Evolutionary conservation across 352 stramenopile genomes (phyloP), one percentile per base, ranked within the genome.

Genomic region (Phytophthora lateralis): DNA sequence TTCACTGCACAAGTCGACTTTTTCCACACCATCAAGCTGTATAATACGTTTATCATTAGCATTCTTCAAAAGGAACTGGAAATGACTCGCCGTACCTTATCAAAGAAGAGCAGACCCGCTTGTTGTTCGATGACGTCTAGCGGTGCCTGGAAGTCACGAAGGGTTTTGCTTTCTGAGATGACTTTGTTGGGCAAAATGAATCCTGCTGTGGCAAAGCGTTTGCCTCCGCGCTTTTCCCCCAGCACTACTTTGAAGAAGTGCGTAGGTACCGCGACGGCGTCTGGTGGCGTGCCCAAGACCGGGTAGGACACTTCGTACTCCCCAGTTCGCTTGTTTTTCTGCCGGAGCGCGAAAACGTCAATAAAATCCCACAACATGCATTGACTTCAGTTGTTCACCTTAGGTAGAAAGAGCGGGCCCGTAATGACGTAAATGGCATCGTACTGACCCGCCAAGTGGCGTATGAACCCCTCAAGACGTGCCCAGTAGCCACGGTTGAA

Each of bases 221-320:
- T 60, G 34, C 87, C 80, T 18, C 69, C 66, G 18, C 50, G 61
- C 39, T 76, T 80, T 51, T 69, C 69, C 4, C 83, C 89, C 1
- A 97, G 74, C 7, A 99, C 68, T 29, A 98, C 82, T 69, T 99
- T 99, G 77, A 98, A 99, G 65, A 99, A 98, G 66, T 99, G 96
- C 47, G 96, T 98, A 11, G 96, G 96, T 39, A 99, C 94, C 10
- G 88, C 74, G 30, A 98, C 70, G 5, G 91, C 75, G 49, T 95
- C 86, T 4, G 91, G 90, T 18, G 91, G 89, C 24, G 77, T 79
- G n/a, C 94, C 94, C 12, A 98, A 60, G 15, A 96, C 69, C 18
- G 80, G 69, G 45, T 95, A 95, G 35, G 75, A 76, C 12, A 93
- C 80, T 34, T 80, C 53, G 54, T 84, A 92, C 59, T 80, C 82